A percentile compares a stretch with the other conserved stretches of the same genome.
Conservation (phyloP, 768 basidiomycete genomes). For the Paxillus ammoniavirescens region DNA sequence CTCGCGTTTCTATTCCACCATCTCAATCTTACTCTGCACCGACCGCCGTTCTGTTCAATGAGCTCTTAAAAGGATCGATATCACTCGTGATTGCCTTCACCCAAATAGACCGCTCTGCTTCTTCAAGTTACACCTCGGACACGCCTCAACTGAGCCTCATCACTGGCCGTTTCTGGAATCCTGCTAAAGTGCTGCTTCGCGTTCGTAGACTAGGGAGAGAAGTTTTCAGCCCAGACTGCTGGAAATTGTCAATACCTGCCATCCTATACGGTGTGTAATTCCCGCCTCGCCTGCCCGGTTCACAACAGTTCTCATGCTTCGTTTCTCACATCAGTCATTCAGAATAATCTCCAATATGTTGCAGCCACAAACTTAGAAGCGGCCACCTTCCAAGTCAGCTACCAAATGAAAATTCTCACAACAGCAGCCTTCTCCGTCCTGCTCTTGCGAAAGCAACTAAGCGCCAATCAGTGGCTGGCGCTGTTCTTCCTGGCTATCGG, state of each 20-base stretch:
- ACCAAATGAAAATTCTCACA: conserved; percentile 97
- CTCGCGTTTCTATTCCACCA: conserved; percentile 76
- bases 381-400: conserved; percentile 95
- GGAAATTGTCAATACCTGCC: conserved; percentile 96
- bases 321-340: conserved; percentile 54
- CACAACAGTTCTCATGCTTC: conserved; percentile 6
- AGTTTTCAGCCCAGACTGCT: conserved; percentile 88
- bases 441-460: conserved; percentile 74
- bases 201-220: conserved; percentile 60
- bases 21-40: conserved; percentile 87
- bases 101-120: conserved; percentile 43
- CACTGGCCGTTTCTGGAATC: conserved; percentile 36
- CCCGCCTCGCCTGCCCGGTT: not conserved
- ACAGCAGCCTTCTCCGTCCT: conserved; percentile 88
- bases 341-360: conserved; percentile 95
- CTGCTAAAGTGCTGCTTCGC: conserved; percentile 40
- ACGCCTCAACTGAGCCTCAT: conserved; percentile 30
- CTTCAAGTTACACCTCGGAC: conserved; percentile 28
- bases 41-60: conserved; percentile 90
- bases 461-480: conserved; percentile 77
- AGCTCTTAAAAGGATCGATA: conserved; percentile 88
- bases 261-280: conserved; percentile 73
- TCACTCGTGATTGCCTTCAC: conserved; percentile 82
- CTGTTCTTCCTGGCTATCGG: conserved; percentile 84
- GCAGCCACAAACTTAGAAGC: conserved; percentile 92